A percentile compares a stretch with the other conserved stretches of the same genome.
Conservation (phyloP, 2,329 filamentous ascomycete species). For the Colletotrichum tropicale region DNA sequence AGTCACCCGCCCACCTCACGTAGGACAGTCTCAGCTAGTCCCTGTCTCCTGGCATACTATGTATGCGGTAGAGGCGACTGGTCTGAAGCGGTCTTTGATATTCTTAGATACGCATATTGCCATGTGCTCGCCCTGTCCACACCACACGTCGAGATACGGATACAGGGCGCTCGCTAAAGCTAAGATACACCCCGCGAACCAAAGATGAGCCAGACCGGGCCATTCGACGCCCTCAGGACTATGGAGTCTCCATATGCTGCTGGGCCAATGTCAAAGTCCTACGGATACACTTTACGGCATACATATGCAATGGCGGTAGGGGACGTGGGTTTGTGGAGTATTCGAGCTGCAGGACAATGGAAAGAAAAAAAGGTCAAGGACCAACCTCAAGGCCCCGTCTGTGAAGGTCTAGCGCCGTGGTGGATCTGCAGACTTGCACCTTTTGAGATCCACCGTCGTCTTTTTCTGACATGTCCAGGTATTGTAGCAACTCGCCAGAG, state of each 20-base stretch:
- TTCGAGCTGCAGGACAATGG: neutral
- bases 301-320: neutral
- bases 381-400: neutral
- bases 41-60: neutral
- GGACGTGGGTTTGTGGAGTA: neutral
- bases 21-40: conserved; percentile 5
- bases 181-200: neutral
- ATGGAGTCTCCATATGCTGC: neutral
- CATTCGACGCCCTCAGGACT: neutral
- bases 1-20: conserved; percentile 13
- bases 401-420: neutral
- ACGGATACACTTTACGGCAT: neutral
- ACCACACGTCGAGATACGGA: neutral
- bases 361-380: neutral
- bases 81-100: neutral
- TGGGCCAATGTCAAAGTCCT: neutral
- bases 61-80: neutral
- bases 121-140: neutral
- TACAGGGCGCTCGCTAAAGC: neutral
- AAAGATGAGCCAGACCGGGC: neutral
- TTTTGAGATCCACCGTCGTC: neutral
- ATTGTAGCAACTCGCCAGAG: neutral
- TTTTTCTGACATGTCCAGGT: neutral
- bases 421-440: conserved; percentile 10
- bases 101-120: conserved; percentile 1